Percentiles rank a stretch among this genome's conserved stretches.
Conservation (phyloP, 371 early-diverging fungal species). For the Funneliformis caledonium region DNA sequence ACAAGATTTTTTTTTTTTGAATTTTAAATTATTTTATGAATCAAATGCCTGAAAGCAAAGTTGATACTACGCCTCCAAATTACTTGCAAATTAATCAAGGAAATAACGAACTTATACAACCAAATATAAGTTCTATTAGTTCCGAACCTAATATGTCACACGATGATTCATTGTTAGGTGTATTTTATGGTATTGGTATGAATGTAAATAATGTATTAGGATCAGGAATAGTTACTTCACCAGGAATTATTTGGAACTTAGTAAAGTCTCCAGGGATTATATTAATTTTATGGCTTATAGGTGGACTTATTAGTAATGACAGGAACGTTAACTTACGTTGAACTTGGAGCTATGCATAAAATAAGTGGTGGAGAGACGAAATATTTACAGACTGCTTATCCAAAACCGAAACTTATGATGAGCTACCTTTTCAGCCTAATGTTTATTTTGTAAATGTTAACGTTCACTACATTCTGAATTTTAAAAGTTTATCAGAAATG, state of each 20-base stretch:
- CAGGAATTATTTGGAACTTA: neutral
- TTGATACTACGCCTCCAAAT: neutral
- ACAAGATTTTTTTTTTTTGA: too few species aligned
- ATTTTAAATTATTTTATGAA: too few species aligned
- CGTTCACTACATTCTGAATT: neutral
- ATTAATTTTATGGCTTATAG: conserved; percentile 26
- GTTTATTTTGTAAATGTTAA: neutral
- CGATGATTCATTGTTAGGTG: neutral
- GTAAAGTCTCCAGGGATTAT: conserved; percentile 19
- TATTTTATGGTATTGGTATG: neutral
- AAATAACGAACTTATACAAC: neutral
- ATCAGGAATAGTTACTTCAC: neutral
- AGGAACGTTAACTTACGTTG: conserved; percentile 23
- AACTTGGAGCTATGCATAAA: neutral
- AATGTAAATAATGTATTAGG: conserved; percentile 7
- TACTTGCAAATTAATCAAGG: too few species aligned
- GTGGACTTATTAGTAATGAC: conserved; percentile 6
- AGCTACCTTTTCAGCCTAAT: neutral
- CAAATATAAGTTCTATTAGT: neutral
- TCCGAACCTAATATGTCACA: neutral
- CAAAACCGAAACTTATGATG: neutral
- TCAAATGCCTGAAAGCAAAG: neutral
- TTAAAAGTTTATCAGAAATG: too few species aligned
- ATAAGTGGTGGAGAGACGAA: neutral
- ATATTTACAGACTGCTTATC: neutral